These are phyloP conservation scores for Paramecium bursaria DNA, from an alignment of 73 alveolate genomes.

Conservation along the genomic window DNA sequence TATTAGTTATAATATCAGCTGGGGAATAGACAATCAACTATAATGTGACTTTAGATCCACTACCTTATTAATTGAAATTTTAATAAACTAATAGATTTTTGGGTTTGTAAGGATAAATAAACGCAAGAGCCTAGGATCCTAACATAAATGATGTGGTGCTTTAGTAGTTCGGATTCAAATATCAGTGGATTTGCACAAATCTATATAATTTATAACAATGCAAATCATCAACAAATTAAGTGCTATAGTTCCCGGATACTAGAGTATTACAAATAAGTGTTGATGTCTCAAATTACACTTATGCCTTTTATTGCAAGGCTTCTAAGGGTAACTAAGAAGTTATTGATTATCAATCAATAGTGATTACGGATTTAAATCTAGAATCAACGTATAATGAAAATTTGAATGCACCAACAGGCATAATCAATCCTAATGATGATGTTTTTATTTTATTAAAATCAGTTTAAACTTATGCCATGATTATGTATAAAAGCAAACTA, in stretches of 20 bases:
- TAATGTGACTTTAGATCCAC: not conserved
- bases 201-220: conserved; percentile 26
- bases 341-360: not conserved
- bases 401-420: not conserved
- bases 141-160: not conserved
- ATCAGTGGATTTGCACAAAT: conserved; percentile 10
- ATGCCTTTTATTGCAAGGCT: not conserved
- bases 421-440: conserved; percentile 10
- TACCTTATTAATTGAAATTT: not conserved
- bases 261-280: not conserved
- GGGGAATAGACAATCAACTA: not conserved
- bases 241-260: not conserved
- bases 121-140: conserved; percentile 12
- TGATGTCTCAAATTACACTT: not conserved
- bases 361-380: not conserved
- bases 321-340: not conserved
- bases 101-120: conserved; percentile 8
- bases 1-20: not conserved
- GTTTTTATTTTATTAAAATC: not conserved
- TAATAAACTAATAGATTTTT: not conserved
- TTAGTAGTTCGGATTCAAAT: not conserved
- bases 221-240: not conserved
- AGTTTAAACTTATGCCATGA: not conserved
- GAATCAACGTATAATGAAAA: not conserved
- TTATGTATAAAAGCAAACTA: not conserved